phyloP scores from a whole-genome alignment of 768 basidiomycete species.

The Goffeauzyma gilvescens region DNA sequence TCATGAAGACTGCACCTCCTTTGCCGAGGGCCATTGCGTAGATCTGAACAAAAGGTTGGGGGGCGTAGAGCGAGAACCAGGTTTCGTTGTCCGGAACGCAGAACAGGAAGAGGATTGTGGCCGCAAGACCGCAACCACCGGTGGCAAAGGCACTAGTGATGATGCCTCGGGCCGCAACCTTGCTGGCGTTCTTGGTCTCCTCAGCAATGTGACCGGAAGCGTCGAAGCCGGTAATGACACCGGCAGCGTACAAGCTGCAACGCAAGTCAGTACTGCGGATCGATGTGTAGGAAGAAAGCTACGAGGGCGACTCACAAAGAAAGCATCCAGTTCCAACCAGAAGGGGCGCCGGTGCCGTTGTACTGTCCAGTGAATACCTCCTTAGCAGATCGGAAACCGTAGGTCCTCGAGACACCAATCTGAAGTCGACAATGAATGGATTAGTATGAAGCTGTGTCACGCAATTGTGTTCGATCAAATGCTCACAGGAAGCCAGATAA shows the following conservation, averaged over 20 bases:
- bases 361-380: conserved; percentile 70
- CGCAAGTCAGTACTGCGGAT: not conserved
- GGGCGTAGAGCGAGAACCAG: conserved; percentile 56
- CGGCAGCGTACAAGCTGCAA: conserved; percentile 59
- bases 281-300: not conserved
- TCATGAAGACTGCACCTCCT: conserved; percentile 70
- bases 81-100: conserved; percentile 62
- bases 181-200: conserved; percentile 67
- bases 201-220: conserved; percentile 74
- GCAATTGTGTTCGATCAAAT: not conserved
- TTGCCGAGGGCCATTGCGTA: conserved; percentile 68
- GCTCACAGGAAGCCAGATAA: conserved; percentile 61
- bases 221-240: conserved; percentile 78
- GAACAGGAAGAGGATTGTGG: conserved; percentile 63
- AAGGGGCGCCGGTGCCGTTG: conserved; percentile 70
- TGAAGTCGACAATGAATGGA: not conserved
- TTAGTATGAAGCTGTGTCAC: not conserved
- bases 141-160: conserved; percentile 58
- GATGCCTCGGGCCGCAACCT: conserved; percentile 66
- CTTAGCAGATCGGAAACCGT: conserved; percentile 64
- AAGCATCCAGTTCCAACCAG: conserved; percentile 80
- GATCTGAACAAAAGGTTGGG: conserved; percentile 78
- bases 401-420: conserved; percentile 70
- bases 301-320: conserved; percentile 45
- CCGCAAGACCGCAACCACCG: conserved; percentile 57